Evolutionary conservation across 2,329 filamentous ascomycete species (phyloP).

Genomic region (Neonectria ditissima): DNA sequence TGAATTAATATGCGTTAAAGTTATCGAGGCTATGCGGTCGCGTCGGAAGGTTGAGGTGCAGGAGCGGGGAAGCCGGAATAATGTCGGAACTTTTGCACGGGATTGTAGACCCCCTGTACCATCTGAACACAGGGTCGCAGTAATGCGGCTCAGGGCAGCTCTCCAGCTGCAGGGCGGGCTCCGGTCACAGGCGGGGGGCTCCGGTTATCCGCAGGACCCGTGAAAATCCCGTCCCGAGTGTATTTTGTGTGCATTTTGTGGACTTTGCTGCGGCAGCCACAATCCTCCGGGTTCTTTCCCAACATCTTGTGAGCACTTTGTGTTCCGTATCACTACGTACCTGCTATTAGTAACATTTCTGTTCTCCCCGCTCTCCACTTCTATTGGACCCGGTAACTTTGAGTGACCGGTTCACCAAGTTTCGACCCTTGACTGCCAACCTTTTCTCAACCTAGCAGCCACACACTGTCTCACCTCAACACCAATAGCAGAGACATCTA

Average conservation of each 20-base stretch:
- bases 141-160: too few species aligned
- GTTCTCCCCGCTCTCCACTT: background rate
- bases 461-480: background rate
- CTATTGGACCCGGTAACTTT: background rate
- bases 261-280: constrained; percentile 5
- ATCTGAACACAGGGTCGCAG: background rate
- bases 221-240: background rate
- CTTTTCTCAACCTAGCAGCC: background rate
- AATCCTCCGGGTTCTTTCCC: background rate
- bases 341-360: background rate
- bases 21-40: too few species aligned
- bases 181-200: background rate
- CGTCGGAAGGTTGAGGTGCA: too few species aligned
- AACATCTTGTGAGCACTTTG: background rate
- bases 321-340: background rate
- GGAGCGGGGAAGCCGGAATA: too few species aligned
- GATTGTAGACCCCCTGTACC: background rate
- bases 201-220: background rate
- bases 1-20: too few species aligned
- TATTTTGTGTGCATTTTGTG: constrained; percentile 10
- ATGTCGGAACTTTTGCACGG: too few species aligned
- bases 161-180: background rate
- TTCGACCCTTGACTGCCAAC: background rate
- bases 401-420: background rate
- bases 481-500: background rate